Evolutionary conservation across 129 eudicot species (phyloP), one percentile per base, ranked within the genome.

Genomic region (Apium graveolens): DNA sequence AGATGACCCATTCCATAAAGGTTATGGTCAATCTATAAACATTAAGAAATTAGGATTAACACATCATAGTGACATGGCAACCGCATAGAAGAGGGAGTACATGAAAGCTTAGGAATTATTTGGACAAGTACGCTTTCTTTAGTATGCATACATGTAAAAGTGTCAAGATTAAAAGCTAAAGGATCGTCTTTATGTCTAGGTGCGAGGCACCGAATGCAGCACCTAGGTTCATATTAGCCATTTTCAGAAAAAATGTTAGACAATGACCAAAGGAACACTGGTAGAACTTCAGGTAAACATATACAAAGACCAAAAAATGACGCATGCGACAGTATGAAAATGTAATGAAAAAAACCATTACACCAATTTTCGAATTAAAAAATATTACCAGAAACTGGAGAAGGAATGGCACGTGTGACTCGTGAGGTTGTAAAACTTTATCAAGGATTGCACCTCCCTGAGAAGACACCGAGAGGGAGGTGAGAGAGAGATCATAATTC

Each of bases 1-100:
- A 96, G 76, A 83, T 87, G 95, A 21, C 97, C 99, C 99, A 96
- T 96, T 43, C 99, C 99, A 80, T 90, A 94, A 84, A 96, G 82
- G 81, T 96, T 92, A 76, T 92, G 87, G 84, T 96, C 97, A 76
- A 92, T 81, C 99, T 96, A 79, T 37, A 27, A 66, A 66, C 11
- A 65, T 41, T 26, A 57, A 8, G 72, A 39, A 72, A 10, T 53
- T 18, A 53, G 27, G 62, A 53, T 53, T 53, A 53, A 71, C 26
- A 11, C 39, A 79, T 71, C 42, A 31, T 35, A 79, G 27, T 49
- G 18, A 53, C 76, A 80, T n/a, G 38, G 44, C 11, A 26, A 29
- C 32, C 38, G 43, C 38, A 38, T 66, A 37, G 3, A 9, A 8
- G 24, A 72, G 12, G 5, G 27, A 39, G 55, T 24, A 55, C 27